These are phyloP conservation scores for Blastocystis sp. DNA, from an alignment of 352 stramenopile species.

Conservation along the genomic window DNA sequence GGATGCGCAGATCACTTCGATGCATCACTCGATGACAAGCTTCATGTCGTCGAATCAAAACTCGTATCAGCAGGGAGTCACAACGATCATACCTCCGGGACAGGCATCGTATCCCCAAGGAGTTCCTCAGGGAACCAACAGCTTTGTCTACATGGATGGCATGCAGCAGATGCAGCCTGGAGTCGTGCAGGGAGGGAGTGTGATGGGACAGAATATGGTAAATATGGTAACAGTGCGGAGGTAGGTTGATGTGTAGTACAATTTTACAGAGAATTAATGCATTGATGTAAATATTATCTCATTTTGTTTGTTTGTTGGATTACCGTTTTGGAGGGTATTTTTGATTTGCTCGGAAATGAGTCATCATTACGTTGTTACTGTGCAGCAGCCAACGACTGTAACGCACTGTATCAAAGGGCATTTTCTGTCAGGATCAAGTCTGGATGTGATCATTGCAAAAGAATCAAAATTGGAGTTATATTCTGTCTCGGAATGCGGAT, in stretches of 20 bases:
- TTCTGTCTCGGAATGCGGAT: conserved; percentile 22
- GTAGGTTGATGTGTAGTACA: not conserved
- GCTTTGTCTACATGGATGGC: conserved; percentile 14
- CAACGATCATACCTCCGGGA: not conserved
- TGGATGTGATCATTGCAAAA: conserved; percentile 51
- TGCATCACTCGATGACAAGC: not conserved
- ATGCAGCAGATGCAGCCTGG: not conserved
- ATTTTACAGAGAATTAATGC: not conserved
- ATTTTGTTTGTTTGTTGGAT: not conserved
- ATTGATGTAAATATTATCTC: not conserved
- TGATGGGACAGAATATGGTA: conserved; percentile 9
- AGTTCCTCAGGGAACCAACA: not conserved
- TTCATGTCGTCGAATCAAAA: not conserved
- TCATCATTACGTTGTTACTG: conserved; percentile 48
- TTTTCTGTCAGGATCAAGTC: conserved; percentile 22
- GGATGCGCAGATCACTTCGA: not conserved
- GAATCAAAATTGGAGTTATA: conserved; percentile 42
- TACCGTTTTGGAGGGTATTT: not conserved
- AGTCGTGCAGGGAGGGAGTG: not conserved
- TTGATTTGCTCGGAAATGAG: not conserved
- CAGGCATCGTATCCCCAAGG: not conserved
- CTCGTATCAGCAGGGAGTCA: not conserved
- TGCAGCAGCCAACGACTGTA: conserved; percentile 26
- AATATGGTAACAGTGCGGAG: not conserved
- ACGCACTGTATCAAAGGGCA: conserved; percentile 52